Evolutionary conservation across 2,329 filamentous ascomycete genomes (phyloP).

Genomic region (Claviceps fusiformis): DNA sequence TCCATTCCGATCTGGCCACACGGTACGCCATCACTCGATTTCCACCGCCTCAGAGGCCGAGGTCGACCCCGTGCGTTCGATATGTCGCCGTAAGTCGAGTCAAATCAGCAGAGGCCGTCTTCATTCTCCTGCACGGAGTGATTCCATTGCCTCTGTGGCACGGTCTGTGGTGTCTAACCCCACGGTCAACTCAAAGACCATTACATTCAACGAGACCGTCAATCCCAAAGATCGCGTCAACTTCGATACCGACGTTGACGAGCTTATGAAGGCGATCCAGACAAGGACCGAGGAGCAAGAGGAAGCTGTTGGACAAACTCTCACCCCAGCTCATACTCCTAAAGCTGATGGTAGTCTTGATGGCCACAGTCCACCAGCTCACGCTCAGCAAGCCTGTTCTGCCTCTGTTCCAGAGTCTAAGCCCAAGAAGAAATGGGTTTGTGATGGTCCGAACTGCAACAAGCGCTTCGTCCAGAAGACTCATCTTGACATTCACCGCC

Average conservation of each 20-base stretch:
- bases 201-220: slow-evolving; percentile 32
- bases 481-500: slow-evolving; percentile 78
- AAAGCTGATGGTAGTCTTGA: slow-evolving; percentile 3
- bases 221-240: slow-evolving; percentile 37
- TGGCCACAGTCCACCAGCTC: slow-evolving; percentile 16
- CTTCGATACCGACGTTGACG: slow-evolving; percentile 75
- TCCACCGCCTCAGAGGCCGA: slow-evolving; percentile 12
- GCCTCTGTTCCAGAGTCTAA: slow-evolving; percentile 15
- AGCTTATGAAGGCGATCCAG: slow-evolving; percentile 80
- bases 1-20: slow-evolving; percentile 21
- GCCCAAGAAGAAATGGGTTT: slow-evolving; percentile 52
- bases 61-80: slow-evolving; percentile 10
- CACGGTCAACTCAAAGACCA: slow-evolving; percentile 24
- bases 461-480: slow-evolving; percentile 87
- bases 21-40: slow-evolving; percentile 16
- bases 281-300: slow-evolving; percentile 37
- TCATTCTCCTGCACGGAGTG: slow-evolving; percentile 21
- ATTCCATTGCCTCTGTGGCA: slow-evolving; percentile 17
- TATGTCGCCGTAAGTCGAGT: slow-evolving; percentile 12
- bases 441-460: slow-evolving; percentile 57
- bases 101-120: slow-evolving; percentile 19
- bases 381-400: slow-evolving; percentile 15
- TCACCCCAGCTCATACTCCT: slow-evolving; percentile 12
- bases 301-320: slow-evolving; percentile 13
- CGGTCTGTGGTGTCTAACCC: slow-evolving; percentile 15